Evolutionary conservation across 306 rosid genomes (phyloP), one percentile per base, ranked within the genome.

Genomic region (Trifolium dubium): DNA sequence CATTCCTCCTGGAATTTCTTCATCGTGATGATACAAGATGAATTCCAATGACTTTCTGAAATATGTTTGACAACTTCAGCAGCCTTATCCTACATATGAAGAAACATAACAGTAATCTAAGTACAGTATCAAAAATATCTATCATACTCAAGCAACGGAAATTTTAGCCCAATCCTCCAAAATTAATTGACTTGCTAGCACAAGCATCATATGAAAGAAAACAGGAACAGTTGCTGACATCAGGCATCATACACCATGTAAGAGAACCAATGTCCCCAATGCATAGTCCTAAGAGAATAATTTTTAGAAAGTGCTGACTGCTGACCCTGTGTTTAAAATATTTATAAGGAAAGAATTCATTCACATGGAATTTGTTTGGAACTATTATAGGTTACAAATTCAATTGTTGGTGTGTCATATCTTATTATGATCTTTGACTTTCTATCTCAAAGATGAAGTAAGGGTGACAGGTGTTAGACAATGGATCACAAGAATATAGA

Each of bases 31-130:
- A 91, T 47, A 78, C 89, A 88, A 6, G 88, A 86, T 37, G 85
- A 73, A 64, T 82, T 90, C 97, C 98, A 93, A 71, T 90, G 89
- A 72, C 80, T 76, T 76, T 88, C 91, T 61, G 94, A 81, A 50
- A 89, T 83, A 67, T 67, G 76, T 23, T 87, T 74, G 63, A 91
- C 79, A 71, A 88, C 77, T 75, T 85, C 83, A 68, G 74, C 84
- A 50, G 90, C 91, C 85, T 86, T 91, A 73, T 87, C 92, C 96
- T 92, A 77, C 53, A 77, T 31, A 56, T 32, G 49, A 71, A 71
- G 71, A 74, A 65, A 65, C 76, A 35, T 19, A 73, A 77, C 77
- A 28, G 53, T 39, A 69, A 56, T 39, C 18, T 64, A 37, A 71
- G 69, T 47, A n/a, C 9, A 54, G 69, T 56, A 32, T 63, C 28